These are phyloP conservation scores for Primulina tabacum DNA, from an alignment of 257 asterid species.

Conservation along the genomic window DNA sequence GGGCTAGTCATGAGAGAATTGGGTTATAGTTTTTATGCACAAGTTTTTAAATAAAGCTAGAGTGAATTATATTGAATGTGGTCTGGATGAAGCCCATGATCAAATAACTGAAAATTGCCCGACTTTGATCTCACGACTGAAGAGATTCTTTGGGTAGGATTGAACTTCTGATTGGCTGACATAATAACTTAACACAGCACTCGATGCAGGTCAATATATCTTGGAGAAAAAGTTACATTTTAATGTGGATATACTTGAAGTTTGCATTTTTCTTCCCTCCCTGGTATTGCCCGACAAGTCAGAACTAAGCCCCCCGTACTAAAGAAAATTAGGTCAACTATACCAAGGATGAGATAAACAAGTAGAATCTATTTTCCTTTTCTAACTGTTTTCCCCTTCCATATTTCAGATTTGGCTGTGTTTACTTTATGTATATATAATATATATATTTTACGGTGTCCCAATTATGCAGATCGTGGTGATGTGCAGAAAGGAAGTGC, in stretches of 20 bases:
- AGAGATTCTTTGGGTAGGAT: too few relatives aligned
- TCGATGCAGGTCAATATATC: too few relatives aligned
- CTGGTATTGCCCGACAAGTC: background rate
- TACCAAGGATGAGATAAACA: background rate
- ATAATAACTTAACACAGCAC: too few relatives aligned
- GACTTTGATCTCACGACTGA: too few relatives aligned
- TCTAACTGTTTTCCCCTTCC: background rate
- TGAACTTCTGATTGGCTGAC: too few relatives aligned
- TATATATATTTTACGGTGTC: background rate
- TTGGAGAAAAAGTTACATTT: background rate
- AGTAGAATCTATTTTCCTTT: conserved; percentile 2
- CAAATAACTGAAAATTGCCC: too few relatives aligned
- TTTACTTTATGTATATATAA: background rate
- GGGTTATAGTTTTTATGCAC: background rate
- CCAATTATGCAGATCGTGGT: conserved; percentile 64
- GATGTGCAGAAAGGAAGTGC: conserved; percentile 98
- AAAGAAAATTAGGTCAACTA: conserved; percentile 10
- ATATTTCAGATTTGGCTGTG: background rate
- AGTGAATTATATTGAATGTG: background rate
- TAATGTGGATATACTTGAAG: background rate
- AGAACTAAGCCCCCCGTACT: background rate
- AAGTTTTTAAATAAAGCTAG: background rate
- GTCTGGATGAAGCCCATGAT: too few relatives aligned
- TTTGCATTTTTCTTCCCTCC: background rate
- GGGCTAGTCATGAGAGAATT: background rate